phyloP scores from a whole-genome alignment of 768 basidiomycete genomes.

The Asterophora lycoperdoides region DNA sequence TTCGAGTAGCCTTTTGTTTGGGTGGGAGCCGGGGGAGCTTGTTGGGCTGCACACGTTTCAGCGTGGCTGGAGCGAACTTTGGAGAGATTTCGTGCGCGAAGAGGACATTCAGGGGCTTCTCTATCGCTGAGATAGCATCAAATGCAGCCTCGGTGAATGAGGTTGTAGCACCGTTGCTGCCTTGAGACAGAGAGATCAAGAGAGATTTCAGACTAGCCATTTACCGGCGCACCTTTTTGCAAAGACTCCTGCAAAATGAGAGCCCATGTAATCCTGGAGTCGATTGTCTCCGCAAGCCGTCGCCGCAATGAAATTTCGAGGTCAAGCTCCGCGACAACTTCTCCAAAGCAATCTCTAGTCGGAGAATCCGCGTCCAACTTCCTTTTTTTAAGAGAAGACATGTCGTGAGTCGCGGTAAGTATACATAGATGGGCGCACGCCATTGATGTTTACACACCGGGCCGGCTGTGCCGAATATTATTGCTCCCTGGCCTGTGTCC shows the following conservation, averaged over 20 bases:
- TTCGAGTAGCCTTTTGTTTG: conserved; percentile 17
- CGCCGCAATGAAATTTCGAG: conserved; percentile 43
- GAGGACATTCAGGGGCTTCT: conserved; percentile 36
- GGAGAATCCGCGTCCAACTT: conserved; percentile 10
- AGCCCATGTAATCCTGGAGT: conserved; percentile 49
- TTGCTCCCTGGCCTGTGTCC: too few relatives aligned
- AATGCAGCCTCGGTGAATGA: conserved; percentile 38
- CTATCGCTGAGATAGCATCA: conserved; percentile 36
- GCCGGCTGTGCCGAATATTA: too few relatives aligned
- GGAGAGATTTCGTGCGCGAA: conserved; percentile 28
- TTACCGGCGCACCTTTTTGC: conserved; percentile 22
- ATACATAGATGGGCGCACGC: too few relatives aligned
- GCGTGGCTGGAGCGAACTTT: conserved; percentile 15
- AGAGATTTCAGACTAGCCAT: neutral
- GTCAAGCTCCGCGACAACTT: conserved; percentile 36
- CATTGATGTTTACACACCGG: too few relatives aligned
- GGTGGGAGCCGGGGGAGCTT: conserved; percentile 24
- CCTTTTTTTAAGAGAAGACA: conserved; percentile 17
- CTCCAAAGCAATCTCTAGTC: conserved; percentile 10
- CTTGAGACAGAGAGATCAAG: conserved; percentile 4
- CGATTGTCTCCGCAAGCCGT: conserved; percentile 36
- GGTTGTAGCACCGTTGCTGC: conserved; percentile 18
- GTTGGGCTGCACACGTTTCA: conserved; percentile 12
- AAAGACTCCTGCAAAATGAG: conserved; percentile 36
- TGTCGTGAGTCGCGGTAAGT: neutral